phyloP scores from a whole-genome alignment of 306 rosid species.

The Neltuma alba region DNA sequence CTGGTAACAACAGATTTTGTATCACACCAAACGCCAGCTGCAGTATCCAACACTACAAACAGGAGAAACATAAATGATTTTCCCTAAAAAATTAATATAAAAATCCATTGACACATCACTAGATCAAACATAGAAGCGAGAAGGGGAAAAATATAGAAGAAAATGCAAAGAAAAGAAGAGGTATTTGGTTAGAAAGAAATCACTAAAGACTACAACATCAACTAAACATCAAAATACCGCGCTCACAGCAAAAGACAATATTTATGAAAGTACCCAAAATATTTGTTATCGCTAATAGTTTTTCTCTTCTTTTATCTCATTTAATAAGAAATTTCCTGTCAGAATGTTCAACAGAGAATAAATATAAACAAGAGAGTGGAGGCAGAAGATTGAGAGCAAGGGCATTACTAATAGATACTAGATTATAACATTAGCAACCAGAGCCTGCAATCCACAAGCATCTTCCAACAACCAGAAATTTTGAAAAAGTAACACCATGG shows the following conservation, averaged over 20 bases:
- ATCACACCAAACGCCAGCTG: constrained; percentile 99
- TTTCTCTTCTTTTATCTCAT: constrained; percentile 25
- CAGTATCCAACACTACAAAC: constrained; percentile 93
- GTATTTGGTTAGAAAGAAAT: constrained; percentile 17
- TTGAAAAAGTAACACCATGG: constrained; percentile 21
- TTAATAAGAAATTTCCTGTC: constrained; percentile 3
- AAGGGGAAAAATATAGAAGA: not conserved
- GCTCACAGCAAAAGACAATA: not conserved
- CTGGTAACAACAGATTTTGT: constrained; percentile 93
- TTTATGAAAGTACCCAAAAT: constrained; percentile 23
- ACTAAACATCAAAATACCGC: constrained; percentile 23
- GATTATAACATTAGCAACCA: constrained; percentile 27
- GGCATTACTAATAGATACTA: constrained; percentile 19
- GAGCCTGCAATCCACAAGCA: not conserved
- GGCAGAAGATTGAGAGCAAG: constrained; percentile 20
- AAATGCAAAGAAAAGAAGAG: constrained; percentile 1
- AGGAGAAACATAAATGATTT: constrained; percentile 28
- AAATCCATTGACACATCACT: constrained; percentile 6
- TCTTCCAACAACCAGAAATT: constrained; percentile 24
- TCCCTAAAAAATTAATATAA: not conserved
- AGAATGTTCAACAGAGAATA: constrained; percentile 3
- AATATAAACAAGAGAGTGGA: constrained; percentile 5
- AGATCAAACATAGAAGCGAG: constrained; percentile 13
- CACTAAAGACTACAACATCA: constrained; percentile 41
- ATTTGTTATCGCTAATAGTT: constrained; percentile 29